phyloP scores from a whole-genome alignment of 179 eudicot genomes.

The Corrigiola litoralis region DNA sequence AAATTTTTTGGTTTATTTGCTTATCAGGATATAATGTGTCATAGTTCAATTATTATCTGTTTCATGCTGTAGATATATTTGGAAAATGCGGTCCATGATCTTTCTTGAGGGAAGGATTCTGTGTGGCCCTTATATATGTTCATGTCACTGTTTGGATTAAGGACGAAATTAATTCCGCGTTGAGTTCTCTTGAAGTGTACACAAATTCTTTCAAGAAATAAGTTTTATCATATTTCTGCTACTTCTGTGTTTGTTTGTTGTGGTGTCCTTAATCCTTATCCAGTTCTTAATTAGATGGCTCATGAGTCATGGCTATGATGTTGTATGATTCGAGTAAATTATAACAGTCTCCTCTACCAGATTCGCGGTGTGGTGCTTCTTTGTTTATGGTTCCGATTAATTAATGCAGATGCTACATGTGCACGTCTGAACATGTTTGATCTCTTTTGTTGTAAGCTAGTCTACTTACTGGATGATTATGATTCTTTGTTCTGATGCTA shows the following conservation, averaged over 20 bases:
- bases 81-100: constrained; percentile 1
- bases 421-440: background rate
- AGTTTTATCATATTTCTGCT: no score
- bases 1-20: no score
- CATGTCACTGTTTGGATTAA: background rate
- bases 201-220: no score
- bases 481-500: background rate
- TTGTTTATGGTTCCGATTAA: background rate
- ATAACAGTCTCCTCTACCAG: constrained; percentile 4
- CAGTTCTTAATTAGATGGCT: background rate
- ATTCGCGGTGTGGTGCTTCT: constrained; percentile 9
- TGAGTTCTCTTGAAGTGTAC: no score
- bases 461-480: background rate
- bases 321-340: background rate
- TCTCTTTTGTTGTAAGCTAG: background rate
- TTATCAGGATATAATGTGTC: background rate
- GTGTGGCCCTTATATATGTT: background rate
- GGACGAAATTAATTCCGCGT: background rate
- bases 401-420: constrained; percentile 14
- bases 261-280: constrained; percentile 16
- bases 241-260: background rate
- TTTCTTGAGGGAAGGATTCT: background rate
- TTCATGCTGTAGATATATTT: background rate
- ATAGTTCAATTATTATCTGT: background rate
- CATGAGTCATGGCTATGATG: no score